Percentiles rank a stretch among this genome's conserved stretches.
Evolutionary conservation across 495 filamentous ascomycete genomes (phyloP).

Genomic region (Ascobolus immersus): DNA sequence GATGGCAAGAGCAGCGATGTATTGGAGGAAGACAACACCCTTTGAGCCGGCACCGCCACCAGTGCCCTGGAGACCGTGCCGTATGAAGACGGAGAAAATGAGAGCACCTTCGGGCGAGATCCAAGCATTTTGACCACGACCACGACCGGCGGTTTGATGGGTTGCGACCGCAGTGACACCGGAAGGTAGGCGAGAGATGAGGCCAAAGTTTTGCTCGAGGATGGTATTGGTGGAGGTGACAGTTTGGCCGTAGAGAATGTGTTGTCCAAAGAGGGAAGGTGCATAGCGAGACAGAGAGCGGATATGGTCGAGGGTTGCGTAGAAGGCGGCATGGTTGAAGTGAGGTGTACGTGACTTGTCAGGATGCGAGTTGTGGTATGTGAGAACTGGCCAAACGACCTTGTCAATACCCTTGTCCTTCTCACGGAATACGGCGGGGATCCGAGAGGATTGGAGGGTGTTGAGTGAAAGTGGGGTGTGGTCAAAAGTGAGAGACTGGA

Average conservation of each 20-base stretch:
- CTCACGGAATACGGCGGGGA: no score
- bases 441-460: no score
- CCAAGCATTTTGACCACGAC: constrained; percentile 84
- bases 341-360: constrained; percentile 53
- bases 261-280: constrained; percentile 43
- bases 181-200: constrained; percentile 48
- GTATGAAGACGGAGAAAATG: constrained; percentile 64
- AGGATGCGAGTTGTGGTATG: constrained; percentile 45
- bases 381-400: no score
- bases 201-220: constrained; percentile 67
- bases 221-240: constrained; percentile 85
- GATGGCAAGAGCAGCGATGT: constrained; percentile 72
- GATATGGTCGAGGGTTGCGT: constrained; percentile 42
- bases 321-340: constrained; percentile 69
- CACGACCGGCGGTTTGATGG: constrained; percentile 70
- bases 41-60: constrained; percentile 38
- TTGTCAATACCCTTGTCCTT: no score
- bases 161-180: constrained; percentile 85
- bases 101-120: constrained; percentile 68
- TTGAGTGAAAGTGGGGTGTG: no score
- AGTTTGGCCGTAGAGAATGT: constrained; percentile 70
- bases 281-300: constrained; percentile 28
- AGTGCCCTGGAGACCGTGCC: constrained; percentile 47
- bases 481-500: no score
- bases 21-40: constrained; percentile 85